Base-by-base conservation (phyloP, 148 eudicot species). In the Persicaria tinctoria region DNA sequence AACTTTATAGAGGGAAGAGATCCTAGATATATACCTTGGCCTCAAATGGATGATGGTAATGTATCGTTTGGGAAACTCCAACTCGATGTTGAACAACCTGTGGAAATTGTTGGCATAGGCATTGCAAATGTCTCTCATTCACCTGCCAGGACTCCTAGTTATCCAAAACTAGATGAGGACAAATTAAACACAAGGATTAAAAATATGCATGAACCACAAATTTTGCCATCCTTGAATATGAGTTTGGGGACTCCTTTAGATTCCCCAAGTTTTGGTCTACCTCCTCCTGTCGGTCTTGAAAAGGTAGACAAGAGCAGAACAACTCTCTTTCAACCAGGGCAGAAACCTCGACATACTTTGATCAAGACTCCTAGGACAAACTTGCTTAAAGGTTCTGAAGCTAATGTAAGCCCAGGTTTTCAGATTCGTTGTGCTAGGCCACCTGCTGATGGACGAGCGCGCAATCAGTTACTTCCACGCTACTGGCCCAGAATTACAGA, bases 401-500 rank as follows among this genome's bases (percentile, higher is more conserved):
- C 82, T 47, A 88, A 74, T 77, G 51, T 6, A 5, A 49, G 51
- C 6, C 44, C 75, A 49, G 82, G 46, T 80, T 75, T 91, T 56
- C 86, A 86, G 27, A 73, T 83, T 44, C 91, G 98, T 38, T 76
- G 89, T 77, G 86, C 95, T 20, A 88, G 98, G 80, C 95, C 97
- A 80, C 98, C 97, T n/a, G 91, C 88, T 81, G 97, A 93, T 82
- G 97, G 97, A 55, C 83, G 95, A 27, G 83, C 91, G 80, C 85
- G 89, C 71, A 79, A 75, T 80, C 98, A 91, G 76, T 82, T 93
- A 80, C 97, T 93, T 84, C 98, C 97, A 4, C 86, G 98, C 11
- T 93, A 91, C 78, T 93, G 98, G 98, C 98, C 98, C 3, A 83
- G 91, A 83, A 91, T 93, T 74, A 93, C 97, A 11, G 98, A 93